Conservation (phyloP, 2,329 filamentous ascomycete species). For the Helotiales sp. region DNA sequence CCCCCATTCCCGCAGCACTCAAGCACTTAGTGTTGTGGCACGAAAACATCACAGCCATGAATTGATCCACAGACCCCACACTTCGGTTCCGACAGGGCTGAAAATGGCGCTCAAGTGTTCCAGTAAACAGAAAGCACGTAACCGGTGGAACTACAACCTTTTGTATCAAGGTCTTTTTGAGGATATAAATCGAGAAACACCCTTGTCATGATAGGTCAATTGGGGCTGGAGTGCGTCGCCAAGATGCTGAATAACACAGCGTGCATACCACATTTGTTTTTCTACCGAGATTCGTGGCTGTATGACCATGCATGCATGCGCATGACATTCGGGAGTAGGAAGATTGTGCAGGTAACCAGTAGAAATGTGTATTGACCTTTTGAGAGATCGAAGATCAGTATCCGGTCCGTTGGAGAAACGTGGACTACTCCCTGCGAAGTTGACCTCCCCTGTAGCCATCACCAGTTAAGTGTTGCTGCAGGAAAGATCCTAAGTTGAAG, state of each 20-base stretch:
- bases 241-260: constrained; percentile 2
- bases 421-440: not conserved
- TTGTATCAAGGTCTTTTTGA: not conserved
- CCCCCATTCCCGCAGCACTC: constrained; percentile 4
- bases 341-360: not conserved
- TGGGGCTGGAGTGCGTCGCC: constrained; percentile 7
- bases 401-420: not conserved
- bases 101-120: not conserved
- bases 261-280: not conserved
- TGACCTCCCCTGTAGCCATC: not conserved
- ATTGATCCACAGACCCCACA: not conserved
- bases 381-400: not conserved
- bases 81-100: not conserved
- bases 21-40: not conserved
- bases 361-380: not conserved
- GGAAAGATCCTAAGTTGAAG: not conserved
- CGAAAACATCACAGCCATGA: not conserved
- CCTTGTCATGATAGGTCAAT: not conserved
- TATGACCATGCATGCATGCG: not conserved
- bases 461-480: not conserved
- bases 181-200: constrained; percentile 3
- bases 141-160: not conserved
- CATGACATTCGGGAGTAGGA: constrained; percentile 3
- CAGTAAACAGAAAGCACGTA: not conserved
- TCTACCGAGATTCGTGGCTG: not conserved